phyloP scores from a whole-genome alignment of 1,139 yeast genomes.

The Chernovozyma sophiae-reginae region DNA sequence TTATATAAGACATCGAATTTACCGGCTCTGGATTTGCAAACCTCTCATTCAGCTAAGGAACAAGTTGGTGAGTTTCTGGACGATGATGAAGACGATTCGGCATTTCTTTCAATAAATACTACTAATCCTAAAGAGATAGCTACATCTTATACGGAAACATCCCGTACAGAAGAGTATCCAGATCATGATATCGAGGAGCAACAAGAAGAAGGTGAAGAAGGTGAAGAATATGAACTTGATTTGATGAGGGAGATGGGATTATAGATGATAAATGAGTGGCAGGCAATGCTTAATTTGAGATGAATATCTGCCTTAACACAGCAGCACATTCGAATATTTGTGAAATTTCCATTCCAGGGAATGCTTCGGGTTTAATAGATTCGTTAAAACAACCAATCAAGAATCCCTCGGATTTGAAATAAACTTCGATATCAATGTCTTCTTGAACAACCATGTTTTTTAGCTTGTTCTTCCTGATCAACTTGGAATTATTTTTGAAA shows the following conservation, averaged over 20 bases:
- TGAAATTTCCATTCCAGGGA: conserved; percentile 43
- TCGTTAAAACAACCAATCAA: conserved; percentile 49
- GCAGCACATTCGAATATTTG: conserved; percentile 39
- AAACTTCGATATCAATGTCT: conserved; percentile 30
- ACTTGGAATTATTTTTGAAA: conserved; percentile 35
- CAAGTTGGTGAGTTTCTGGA: background rate
- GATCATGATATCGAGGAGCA: conserved; percentile 9
- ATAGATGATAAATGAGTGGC: conserved; percentile 10
- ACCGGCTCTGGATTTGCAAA: background rate
- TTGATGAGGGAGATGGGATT: conserved; percentile 38
- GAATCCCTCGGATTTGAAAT: conserved; percentile 54
- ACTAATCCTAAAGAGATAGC: background rate
- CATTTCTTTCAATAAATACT: background rate
- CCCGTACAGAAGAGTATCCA: conserved; percentile 10
- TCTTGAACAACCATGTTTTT: conserved; percentile 12
- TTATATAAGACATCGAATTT: conserved; percentile 8
- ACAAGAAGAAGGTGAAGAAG: conserved; percentile 11
- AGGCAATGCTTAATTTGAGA: conserved; percentile 16
- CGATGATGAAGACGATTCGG: background rate
- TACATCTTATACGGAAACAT: background rate
- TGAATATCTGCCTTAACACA: conserved; percentile 38
- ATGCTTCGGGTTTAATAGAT: conserved; percentile 17
- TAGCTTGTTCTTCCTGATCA: conserved; percentile 29
- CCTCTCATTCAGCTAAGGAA: background rate
- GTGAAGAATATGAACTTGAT: conserved; percentile 30